Base-by-base conservation (phyloP, 352 stramenopile species). In the Phytophthora pistaciae region DNA sequence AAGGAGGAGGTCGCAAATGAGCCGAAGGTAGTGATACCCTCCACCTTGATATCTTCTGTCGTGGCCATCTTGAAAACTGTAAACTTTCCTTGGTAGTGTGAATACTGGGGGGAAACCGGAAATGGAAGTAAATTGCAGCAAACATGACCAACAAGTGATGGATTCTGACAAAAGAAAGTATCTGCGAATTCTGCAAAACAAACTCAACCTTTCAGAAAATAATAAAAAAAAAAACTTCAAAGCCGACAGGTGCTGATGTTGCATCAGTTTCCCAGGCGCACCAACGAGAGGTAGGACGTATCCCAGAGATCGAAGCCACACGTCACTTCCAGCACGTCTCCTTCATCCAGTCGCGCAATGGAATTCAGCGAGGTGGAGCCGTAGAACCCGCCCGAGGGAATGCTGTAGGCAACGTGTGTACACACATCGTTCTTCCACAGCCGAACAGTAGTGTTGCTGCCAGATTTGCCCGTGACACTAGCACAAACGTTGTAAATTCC, bases 401-500 rank as follows among this genome's bases (percentile, higher is more conserved):
- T 21, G 8, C 42, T 49, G 42, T 49, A 49, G 18, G 16, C n/a
- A 21, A 49, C 6, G 3, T 21, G 18, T 4, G 10, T 49, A 8
- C 42, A 49, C 14, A 20, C 3, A 21, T 20, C 42, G 11, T 49
- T 49, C 16, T 23, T 49, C 8, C 10, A 23, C 18, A 49, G 42
- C 23, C 42, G 42, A 21, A 49, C 18, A 6, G 16, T 23, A 23
- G 49, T 18, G 16, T 23, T 13, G 3, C 5, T 6, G 9, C 18
- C 18, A 23, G 42, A 49, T 11, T 13, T 23, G 18, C 18, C 42
- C 5, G 42, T 53, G 10, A 63, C 38, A 27, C 36, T 42, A 40
- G 5, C 56, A 4, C 16, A 14, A 10, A 63, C 16, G 38, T 23
- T 54, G 56, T 63, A 63, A 27, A 63, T 21, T 21, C 56, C 56